phyloP scores from a whole-genome alignment of 2,329 filamentous ascomycete genomes.

The Exophiala viscosa region DNA sequence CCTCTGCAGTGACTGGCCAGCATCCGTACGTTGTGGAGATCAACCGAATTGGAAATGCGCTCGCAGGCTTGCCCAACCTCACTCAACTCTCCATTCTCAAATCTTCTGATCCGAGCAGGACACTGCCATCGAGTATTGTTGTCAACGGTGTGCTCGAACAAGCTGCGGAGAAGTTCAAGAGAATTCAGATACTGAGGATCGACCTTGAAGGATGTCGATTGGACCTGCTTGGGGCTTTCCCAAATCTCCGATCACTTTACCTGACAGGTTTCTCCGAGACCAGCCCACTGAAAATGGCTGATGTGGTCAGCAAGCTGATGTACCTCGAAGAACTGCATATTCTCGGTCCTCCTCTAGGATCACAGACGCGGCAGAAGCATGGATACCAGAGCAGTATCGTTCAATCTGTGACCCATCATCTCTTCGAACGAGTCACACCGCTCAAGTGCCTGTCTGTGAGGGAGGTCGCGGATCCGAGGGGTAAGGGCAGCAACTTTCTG shows the following conservation, averaged over 20 bases:
- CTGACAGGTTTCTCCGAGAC: conserved; percentile 15
- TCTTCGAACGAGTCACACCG: conserved; percentile 12
- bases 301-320: conserved; percentile 7
- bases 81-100: conserved; percentile 5
- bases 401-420: conserved; percentile 9
- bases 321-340: conserved; percentile 10
- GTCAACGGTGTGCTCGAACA: conserved; percentile 9
- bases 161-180: conserved; percentile 3
- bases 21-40: conserved; percentile 20
- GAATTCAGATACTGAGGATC: conserved; percentile 7
- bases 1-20: neutral
- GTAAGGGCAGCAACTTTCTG: neutral
- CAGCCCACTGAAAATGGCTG: neutral
- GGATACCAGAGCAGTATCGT: conserved; percentile 11
- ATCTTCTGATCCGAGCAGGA: conserved; percentile 1
- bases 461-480: conserved; percentile 2
- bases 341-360: conserved; percentile 8
- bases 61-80: conserved; percentile 9
- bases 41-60: conserved; percentile 14
- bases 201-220: conserved; percentile 15
- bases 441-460: conserved; percentile 10
- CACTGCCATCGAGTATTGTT: conserved; percentile 10
- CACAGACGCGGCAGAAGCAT: conserved; percentile 12
- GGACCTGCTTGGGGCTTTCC: conserved; percentile 1
- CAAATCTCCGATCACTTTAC: conserved; percentile 2